phyloP scores from a whole-genome alignment of 2,329 filamentous ascomycete species.

The Colletotrichum falcatum region DNA sequence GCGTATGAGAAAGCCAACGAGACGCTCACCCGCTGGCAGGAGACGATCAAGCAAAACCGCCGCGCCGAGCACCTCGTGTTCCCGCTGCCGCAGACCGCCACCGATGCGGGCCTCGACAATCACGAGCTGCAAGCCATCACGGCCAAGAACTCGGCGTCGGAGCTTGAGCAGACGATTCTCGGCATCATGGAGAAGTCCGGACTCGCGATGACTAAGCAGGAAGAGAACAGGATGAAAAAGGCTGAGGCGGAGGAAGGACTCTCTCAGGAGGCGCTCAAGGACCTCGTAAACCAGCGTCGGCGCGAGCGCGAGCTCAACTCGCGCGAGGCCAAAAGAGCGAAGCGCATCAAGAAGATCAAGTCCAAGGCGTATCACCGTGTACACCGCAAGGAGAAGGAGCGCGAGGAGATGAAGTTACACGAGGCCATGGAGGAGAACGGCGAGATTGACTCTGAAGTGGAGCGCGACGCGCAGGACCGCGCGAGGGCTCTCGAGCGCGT shows the following conservation, averaged over 20 bases:
- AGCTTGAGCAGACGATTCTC: slow-evolving; percentile 87
- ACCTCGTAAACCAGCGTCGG: slow-evolving; percentile 79
- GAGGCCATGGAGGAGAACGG: slow-evolving; percentile 68
- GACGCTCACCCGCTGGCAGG: slow-evolving; percentile 89
- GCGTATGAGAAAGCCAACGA: slow-evolving; percentile 94
- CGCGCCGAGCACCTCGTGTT: slow-evolving; percentile 92
- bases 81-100: slow-evolving; percentile 80
- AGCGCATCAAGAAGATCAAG: slow-evolving; percentile 99
- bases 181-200: slow-evolving; percentile 92
- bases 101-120: slow-evolving; percentile 68
- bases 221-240: slow-evolving; percentile 65
- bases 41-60: slow-evolving; percentile 94
- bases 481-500: slow-evolving; percentile 86
- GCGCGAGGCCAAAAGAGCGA: slow-evolving; percentile 87
- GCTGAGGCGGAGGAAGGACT: slow-evolving; percentile 77
- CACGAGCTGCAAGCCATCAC: slow-evolving; percentile 75
- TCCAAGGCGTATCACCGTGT: slow-evolving; percentile 94
- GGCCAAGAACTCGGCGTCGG: slow-evolving; percentile 75
- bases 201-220: slow-evolving; percentile 64
- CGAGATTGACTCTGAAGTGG: slow-evolving; percentile 73
- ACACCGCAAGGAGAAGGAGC: slow-evolving; percentile 79
- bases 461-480: slow-evolving; percentile 75
- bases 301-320: slow-evolving; percentile 87
- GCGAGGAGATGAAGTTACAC: slow-evolving; percentile 64
- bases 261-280: slow-evolving; percentile 78